Percentiles rank a stretch among this genome's conserved stretches.
These are phyloP conservation scores for Chlorophyllum brunneum DNA, from an alignment of 768 basidiomycete species.

Conservation along the genomic window DNA sequence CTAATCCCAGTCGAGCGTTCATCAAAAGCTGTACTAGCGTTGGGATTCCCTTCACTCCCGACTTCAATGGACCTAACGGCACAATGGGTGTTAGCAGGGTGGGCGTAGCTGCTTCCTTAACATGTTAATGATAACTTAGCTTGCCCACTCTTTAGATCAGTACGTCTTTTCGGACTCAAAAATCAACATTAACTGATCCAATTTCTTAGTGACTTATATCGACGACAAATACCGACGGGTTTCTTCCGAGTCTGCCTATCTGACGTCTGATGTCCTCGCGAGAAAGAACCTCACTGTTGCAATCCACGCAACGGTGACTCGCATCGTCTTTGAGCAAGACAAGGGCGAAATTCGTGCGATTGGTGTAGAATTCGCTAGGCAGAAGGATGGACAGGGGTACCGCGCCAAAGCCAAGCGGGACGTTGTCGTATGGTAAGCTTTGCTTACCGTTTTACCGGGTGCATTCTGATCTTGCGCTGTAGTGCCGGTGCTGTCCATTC, in stretches of 20 bases:
- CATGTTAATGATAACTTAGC: not conserved
- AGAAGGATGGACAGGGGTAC: conserved; percentile 34
- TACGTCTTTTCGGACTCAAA: conserved; percentile 21
- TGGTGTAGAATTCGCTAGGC: conserved; percentile 57
- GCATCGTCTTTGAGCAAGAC: conserved; percentile 46
- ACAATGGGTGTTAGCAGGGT: conserved; percentile 62
- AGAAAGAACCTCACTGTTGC: conserved; percentile 65
- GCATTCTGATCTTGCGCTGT: not conserved
- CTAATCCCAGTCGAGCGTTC: conserved; percentile 46
- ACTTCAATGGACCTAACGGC: conserved; percentile 58
- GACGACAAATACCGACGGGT: conserved; percentile 48
- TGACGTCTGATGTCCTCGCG: conserved; percentile 58
- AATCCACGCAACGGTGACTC: conserved; percentile 52
- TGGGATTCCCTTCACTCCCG: conserved; percentile 57
- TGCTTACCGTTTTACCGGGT: not conserved
- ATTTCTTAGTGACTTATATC: conserved; percentile 60
- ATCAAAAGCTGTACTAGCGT: conserved; percentile 48
- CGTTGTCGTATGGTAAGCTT: conserved; percentile 55
- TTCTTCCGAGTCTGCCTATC: conserved; percentile 63
- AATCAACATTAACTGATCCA: not conserved
- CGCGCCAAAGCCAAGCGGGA: conserved; percentile 50
- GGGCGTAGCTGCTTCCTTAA: conserved; percentile 14
- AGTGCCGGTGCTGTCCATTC: conserved; percentile 44
- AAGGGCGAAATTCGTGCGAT: conserved; percentile 41
- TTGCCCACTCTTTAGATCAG: conserved; percentile 33